Percentiles rank a stretch among this genome's conserved stretches.
These are phyloP conservation scores for Dryas octopetala DNA, from an alignment of 306 rosid genomes.

Conservation along the genomic window DNA sequence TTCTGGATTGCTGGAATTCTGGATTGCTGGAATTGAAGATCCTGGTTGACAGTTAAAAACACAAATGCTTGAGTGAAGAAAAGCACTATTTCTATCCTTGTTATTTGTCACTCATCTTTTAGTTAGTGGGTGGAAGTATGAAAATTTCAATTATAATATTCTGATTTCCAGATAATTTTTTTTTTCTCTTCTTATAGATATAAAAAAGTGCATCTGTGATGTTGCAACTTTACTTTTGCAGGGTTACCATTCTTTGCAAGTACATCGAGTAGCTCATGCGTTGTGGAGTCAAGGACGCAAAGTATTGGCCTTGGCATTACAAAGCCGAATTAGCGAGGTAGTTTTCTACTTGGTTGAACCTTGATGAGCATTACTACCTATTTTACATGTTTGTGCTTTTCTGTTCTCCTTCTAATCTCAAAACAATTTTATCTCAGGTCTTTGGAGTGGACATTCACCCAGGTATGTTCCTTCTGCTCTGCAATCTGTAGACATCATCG, in stretches of 20 bases:
- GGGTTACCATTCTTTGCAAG: constrained; percentile 95
- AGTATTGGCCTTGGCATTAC: constrained; percentile 81
- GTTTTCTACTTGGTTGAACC: constrained; percentile 21
- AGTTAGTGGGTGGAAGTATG: too few relatives aligned
- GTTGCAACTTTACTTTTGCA: constrained; percentile 32
- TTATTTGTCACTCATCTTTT: neutral
- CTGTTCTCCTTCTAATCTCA: constrained; percentile 21
- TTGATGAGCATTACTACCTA: neutral
- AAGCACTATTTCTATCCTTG: neutral
- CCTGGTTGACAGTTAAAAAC: too few relatives aligned
- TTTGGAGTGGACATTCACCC: constrained; percentile 94
- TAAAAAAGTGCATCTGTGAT: constrained; percentile 11
- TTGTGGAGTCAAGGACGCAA: constrained; percentile 80
- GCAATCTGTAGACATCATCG: neutral
- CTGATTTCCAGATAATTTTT: neutral
- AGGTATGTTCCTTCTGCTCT: constrained; percentile 47
- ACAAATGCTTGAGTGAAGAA: neutral
- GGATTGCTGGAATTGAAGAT: too few relatives aligned
- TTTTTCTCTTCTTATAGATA: neutral
- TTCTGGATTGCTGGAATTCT: neutral
- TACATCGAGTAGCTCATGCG: constrained; percentile 71
- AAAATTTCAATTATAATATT: neutral
- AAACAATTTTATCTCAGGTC: constrained; percentile 54
- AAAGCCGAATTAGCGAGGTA: constrained; percentile 92
- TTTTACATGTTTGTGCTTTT: neutral